phyloP scores from a whole-genome alignment of 2,329 filamentous ascomycete species.

The Cercospora berteroae region DNA sequence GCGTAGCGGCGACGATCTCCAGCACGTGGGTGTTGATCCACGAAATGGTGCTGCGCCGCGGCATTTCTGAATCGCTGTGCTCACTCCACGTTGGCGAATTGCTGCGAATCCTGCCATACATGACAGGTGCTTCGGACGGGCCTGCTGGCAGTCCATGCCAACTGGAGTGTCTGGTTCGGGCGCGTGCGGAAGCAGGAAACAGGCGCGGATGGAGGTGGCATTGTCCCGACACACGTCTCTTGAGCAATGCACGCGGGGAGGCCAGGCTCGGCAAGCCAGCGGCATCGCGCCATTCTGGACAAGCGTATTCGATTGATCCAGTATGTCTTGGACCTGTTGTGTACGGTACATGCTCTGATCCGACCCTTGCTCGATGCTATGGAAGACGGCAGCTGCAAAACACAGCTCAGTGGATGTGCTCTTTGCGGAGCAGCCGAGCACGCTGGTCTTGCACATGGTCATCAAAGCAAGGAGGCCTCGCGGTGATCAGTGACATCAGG shows the following conservation, averaged over 20 bases:
- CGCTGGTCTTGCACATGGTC: neutral
- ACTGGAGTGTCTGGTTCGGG: neutral
- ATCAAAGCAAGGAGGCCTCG: neutral
- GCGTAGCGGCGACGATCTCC: constrained; percentile 9
- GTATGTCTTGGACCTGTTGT: neutral
- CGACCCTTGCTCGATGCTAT: neutral
- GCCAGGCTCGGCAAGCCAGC: constrained; percentile 3
- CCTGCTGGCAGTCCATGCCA: neutral
- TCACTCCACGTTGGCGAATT: neutral
- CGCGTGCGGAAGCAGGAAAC: neutral
- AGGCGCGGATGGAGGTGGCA: neutral
- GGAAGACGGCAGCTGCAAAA: neutral
- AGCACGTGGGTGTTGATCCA: constrained; percentile 5
- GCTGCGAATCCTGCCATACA: neutral
- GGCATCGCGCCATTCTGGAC: constrained; percentile 10
- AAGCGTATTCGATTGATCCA: neutral
- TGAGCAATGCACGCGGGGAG: neutral
- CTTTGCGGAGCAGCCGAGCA: neutral
- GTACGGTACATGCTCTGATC: neutral
- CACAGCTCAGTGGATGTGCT: neutral
- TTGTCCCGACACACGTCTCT: neutral
- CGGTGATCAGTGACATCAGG: neutral
- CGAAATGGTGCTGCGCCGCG: neutral
- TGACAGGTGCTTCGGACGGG: neutral
- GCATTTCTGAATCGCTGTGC: neutral